These are phyloP conservation scores for Secale cereale DNA, from an alignment of 176 grass and related monocot species.

Conservation along the genomic window DNA sequence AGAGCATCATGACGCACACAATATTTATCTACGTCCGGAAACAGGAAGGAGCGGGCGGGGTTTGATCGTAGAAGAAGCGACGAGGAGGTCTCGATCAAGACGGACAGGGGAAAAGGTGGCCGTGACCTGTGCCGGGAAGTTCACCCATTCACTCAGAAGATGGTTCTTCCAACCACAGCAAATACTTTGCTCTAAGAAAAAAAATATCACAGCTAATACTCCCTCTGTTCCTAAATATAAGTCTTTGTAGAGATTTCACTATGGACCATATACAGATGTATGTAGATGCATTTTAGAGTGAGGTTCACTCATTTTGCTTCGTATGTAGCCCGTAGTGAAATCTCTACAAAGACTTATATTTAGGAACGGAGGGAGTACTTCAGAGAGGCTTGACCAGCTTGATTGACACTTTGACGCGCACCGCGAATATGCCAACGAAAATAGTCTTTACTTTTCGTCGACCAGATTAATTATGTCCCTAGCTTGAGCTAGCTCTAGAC, in stretches of 20 bases:
- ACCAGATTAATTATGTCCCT: background rate
- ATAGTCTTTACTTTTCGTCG: background rate
- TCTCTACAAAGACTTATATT: too few species aligned
- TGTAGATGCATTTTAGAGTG: too few species aligned
- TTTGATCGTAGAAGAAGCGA: constrained; percentile 6
- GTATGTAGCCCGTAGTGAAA: too few species aligned
- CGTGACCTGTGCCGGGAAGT: background rate
- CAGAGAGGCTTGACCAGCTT: constrained; percentile 1
- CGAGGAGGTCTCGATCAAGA: background rate
- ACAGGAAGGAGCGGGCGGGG: background rate
- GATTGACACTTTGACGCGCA: background rate
- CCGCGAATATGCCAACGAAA: background rate
- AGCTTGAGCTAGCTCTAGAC: background rate
- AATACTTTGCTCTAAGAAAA: too few species aligned
- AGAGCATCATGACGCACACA: background rate
- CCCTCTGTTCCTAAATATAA: too few species aligned
- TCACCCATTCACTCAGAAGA: background rate
- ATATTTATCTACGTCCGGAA: background rate
- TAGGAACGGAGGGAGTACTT: too few species aligned
- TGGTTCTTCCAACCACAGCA: background rate
- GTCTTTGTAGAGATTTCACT: too few species aligned
- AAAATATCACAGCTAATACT: too few species aligned
- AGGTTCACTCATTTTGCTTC: too few species aligned
- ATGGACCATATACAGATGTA: too few species aligned
- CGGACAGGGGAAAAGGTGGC: background rate